Evolutionary conservation across 1,284 basidiomycete genomes (phyloP).

Genomic region (Chiua sp.): DNA sequence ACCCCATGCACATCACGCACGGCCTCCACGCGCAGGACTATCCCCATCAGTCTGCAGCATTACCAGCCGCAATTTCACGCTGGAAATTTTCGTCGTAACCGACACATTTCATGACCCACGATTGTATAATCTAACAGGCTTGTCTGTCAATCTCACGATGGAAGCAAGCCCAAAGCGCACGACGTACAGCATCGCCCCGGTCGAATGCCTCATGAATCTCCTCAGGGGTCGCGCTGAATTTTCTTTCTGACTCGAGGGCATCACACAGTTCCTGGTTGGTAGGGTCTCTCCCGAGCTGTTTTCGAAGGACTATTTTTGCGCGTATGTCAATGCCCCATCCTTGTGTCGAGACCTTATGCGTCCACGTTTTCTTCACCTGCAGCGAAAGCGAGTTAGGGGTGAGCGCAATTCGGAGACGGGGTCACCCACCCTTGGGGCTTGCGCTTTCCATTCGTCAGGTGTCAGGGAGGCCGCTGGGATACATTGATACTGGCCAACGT

Average conservation of each 20-base stretch:
- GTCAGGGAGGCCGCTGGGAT: conserved; percentile 26
- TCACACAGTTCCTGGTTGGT: conserved; percentile 12
- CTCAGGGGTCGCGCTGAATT: conserved; percentile 16
- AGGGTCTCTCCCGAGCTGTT: conserved; percentile 18
- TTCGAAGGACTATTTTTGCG: conserved; percentile 21
- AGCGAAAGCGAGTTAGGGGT: not conserved
- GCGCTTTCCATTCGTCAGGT: conserved; percentile 30
- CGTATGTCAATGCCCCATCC: conserved; percentile 18
- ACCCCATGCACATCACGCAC: too few relatives aligned
- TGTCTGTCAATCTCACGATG: not conserved
- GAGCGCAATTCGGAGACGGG: not conserved
- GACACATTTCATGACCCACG: conserved; percentile 28
- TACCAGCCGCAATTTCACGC: conserved; percentile 19
- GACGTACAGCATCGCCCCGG: conserved; percentile 18
- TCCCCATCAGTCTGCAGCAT: conserved; percentile 6
- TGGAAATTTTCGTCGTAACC: conserved; percentile 30
- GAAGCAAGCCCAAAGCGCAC: not conserved
- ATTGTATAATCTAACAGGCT: conserved; percentile 15
- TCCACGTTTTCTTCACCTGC: conserved; percentile 29
- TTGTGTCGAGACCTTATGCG: conserved; percentile 11
- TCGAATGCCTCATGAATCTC: conserved; percentile 23
- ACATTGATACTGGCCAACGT: conserved; percentile 37
- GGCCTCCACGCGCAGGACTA: too few relatives aligned
- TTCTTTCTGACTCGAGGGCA: conserved; percentile 8
- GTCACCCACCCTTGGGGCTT: conserved; percentile 21